phyloP scores from a whole-genome alignment of 805 yeast species.

The Ogataea polymorpha region DNA sequence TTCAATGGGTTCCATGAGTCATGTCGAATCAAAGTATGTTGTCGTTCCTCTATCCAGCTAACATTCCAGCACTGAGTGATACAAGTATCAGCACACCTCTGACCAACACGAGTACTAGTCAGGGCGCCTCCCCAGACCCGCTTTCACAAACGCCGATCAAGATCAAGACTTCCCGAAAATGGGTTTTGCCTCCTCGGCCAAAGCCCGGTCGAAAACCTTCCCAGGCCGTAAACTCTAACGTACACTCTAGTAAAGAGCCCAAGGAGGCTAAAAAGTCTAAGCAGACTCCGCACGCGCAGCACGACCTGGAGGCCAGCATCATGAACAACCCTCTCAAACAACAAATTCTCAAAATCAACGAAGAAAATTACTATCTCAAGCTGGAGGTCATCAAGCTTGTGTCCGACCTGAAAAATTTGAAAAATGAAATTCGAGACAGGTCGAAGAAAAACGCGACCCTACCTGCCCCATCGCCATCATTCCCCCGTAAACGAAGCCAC shows the following conservation, averaged over 20 bases:
- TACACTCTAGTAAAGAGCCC: slow-evolving; percentile 1
- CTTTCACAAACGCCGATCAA: slow-evolving; percentile 21
- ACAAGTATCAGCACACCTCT: slow-evolving; percentile 11
- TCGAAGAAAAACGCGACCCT: neutral
- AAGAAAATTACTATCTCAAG: slow-evolving; percentile 43
- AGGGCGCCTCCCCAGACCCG: slow-evolving; percentile 11
- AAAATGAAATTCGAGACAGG: slow-evolving; percentile 22
- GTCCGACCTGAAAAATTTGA: slow-evolving; percentile 39
- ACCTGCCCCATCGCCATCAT: neutral
- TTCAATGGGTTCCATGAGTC: slow-evolving; percentile 8
- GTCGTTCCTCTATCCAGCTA: neutral
- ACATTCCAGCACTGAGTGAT: slow-evolving; percentile 5
- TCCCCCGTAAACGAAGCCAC: slow-evolving; percentile 27
- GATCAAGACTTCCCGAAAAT: slow-evolving; percentile 66
- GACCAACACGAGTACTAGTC: slow-evolving; percentile 11
- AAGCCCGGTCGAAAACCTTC: slow-evolving; percentile 63
- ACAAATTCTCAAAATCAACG: slow-evolving; percentile 40
- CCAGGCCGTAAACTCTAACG: slow-evolving; percentile 6
- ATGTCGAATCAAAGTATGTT: slow-evolving; percentile 12
- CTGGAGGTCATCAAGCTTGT: slow-evolving; percentile 43
- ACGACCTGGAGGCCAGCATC: slow-evolving; percentile 18
- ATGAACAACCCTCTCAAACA: slow-evolving; percentile 35
- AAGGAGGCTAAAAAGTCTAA: slow-evolving; percentile 12
- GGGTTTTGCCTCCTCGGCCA: slow-evolving; percentile 86
- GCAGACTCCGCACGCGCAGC: slow-evolving; percentile 9